These are phyloP conservation scores for Amylostereum areolatum DNA, from an alignment of 1,284 basidiomycete species.

Conservation along the genomic window DNA sequence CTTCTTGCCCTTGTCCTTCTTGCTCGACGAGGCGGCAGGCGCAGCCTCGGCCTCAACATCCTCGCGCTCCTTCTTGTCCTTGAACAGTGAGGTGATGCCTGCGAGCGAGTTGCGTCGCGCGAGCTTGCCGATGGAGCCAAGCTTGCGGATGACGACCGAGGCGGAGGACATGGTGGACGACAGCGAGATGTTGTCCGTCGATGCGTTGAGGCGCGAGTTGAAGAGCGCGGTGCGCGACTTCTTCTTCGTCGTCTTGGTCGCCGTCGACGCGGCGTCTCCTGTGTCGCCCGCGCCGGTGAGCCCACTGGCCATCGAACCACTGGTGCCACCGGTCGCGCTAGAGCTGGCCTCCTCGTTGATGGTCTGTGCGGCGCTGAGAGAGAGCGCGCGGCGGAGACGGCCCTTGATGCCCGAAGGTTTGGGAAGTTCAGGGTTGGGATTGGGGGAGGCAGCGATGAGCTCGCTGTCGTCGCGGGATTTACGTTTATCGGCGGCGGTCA, in stretches of 20 bases:
- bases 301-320: too few relatives aligned
- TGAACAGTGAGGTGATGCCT: slow-evolving; percentile 92
- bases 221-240: slow-evolving; percentile 68
- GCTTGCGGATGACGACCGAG: slow-evolving; percentile 95
- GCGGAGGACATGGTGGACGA: slow-evolving; percentile 96
- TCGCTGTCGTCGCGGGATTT: slow-evolving; percentile 77
- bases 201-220: slow-evolving; percentile 88
- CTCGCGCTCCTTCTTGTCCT: slow-evolving; percentile 78
- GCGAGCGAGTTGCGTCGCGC: slow-evolving; percentile 86
- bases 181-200: slow-evolving; percentile 96
- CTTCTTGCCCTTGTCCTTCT: slow-evolving; percentile 37
- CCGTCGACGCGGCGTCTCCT: slow-evolving; percentile 35
- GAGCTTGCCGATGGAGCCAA: slow-evolving; percentile 91
- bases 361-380: slow-evolving; percentile 56
- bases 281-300: slow-evolving; percentile 22
- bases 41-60: slow-evolving; percentile 44
- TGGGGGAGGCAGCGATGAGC: slow-evolving; percentile 42
- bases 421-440: slow-evolving; percentile 8
- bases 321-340: slow-evolving; percentile 15
- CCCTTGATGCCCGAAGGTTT: slow-evolving; percentile 62
- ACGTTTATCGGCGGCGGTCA: slow-evolving; percentile 61
- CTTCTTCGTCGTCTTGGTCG: slow-evolving; percentile 60
- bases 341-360: slow-evolving; percentile 51
- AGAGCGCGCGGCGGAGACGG: slow-evolving; percentile 68
- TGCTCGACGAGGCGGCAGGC: slow-evolving; percentile 29